phyloP scores from a whole-genome alignment of 805 yeast genomes.

The Komagataella kurtzmanii region DNA sequence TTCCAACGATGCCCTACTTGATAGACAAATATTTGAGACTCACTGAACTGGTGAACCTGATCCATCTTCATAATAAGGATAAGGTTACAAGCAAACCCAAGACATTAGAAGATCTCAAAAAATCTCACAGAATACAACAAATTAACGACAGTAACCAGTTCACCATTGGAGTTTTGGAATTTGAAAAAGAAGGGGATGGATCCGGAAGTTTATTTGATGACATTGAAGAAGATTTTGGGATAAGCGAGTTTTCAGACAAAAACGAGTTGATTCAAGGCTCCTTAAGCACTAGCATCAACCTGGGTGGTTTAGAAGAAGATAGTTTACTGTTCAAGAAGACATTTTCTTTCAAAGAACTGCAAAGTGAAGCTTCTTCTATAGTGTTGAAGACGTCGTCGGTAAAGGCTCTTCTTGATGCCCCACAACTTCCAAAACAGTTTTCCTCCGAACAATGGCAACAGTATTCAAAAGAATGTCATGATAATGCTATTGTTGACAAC shows the following conservation, averaged over 20 bases:
- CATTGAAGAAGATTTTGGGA: constrained; percentile 43
- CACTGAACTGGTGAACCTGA: constrained; percentile 39
- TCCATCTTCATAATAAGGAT: constrained; percentile 15
- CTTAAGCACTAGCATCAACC: background rate
- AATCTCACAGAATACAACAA: background rate
- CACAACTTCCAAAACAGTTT: background rate
- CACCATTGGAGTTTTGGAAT: constrained; percentile 18
- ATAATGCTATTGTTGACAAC: background rate
- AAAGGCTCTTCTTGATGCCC: background rate
- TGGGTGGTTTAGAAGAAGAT: constrained; percentile 2
- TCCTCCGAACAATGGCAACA: background rate
- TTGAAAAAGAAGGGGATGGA: constrained; percentile 13
- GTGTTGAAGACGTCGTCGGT: constrained; percentile 13
- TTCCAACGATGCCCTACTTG: constrained; percentile 56
- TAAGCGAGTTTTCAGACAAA: constrained; percentile 44
- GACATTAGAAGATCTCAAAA: constrained; percentile 7
- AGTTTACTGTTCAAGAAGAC: constrained; percentile 24
- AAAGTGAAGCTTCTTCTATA: constrained; percentile 23
- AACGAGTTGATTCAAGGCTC: constrained; percentile 2
- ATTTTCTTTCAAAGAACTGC: constrained; percentile 27
- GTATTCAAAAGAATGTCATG: background rate
- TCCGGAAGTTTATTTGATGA: constrained; percentile 18
- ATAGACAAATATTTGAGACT: constrained; percentile 53
- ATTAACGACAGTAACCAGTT: constrained; percentile 7
- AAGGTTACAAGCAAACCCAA: constrained; percentile 7